A percentile compares a stretch with the other conserved stretches of the same genome.
These are phyloP conservation scores for Talaromyces sp. DNA, from an alignment of 2,329 filamentous ascomycete genomes.

Conservation along the genomic window DNA sequence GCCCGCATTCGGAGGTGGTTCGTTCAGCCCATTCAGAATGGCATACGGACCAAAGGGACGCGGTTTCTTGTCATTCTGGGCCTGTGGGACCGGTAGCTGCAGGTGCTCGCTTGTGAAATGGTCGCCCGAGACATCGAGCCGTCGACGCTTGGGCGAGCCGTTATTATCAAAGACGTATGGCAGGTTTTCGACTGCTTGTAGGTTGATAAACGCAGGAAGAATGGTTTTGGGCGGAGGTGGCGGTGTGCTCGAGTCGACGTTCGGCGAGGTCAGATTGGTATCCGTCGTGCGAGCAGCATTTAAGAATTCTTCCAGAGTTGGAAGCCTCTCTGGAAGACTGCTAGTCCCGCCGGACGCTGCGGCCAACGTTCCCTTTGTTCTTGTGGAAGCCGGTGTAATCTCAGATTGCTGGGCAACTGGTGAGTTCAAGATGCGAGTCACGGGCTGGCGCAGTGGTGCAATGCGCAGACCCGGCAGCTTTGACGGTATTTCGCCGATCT, in stretches of 20 bases:
- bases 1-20: slow-evolving; percentile 57
- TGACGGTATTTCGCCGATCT: slow-evolving; percentile 34
- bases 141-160: slow-evolving; percentile 37
- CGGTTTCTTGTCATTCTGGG: slow-evolving; percentile 38
- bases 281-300: slow-evolving; percentile 31
- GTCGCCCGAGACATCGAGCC: slow-evolving; percentile 36
- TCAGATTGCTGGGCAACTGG: slow-evolving; percentile 29
- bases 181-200: slow-evolving; percentile 42
- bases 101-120: slow-evolving; percentile 37
- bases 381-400: slow-evolving; percentile 9
- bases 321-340: slow-evolving; percentile 29
- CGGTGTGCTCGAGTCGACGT: slow-evolving; percentile 26
- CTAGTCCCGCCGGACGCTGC: slow-evolving; percentile 21
- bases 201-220: slow-evolving; percentile 42
- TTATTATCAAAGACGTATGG: slow-evolving; percentile 37
- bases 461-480: slow-evolving; percentile 40
- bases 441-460: slow-evolving; percentile 43
- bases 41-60: slow-evolving; percentile 41
- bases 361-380: slow-evolving; percentile 14
- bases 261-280: slow-evolving; percentile 21
- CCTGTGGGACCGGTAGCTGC: slow-evolving; percentile 43
- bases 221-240: slow-evolving; percentile 34
- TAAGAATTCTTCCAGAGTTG: slow-evolving; percentile 30
- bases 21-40: slow-evolving; percentile 56
- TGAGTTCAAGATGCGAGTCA: slow-evolving; percentile 34